Percentiles rank a stretch among this genome's conserved stretches.
phyloP scores from a whole-genome alignment of 768 basidiomycete genomes.

The Favolaschia claudopus region DNA sequence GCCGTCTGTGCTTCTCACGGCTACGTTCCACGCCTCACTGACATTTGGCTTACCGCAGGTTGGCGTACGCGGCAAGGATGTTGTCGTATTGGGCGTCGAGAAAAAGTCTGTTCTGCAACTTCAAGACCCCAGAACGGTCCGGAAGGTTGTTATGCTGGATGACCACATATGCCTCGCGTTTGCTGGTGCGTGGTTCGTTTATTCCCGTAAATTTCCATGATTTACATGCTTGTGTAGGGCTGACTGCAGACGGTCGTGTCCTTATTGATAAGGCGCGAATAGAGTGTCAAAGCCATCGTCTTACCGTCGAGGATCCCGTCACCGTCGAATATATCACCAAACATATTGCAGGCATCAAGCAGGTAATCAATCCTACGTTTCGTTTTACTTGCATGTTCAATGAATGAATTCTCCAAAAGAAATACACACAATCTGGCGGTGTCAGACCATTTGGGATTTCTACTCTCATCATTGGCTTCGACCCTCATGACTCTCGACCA shows the following conservation, averaged over 20 bases:
- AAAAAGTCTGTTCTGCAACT: slow-evolving; percentile 98
- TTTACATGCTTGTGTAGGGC: slow-evolving; percentile 59
- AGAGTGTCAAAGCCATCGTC: slow-evolving; percentile 96
- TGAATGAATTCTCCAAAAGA: not conserved
- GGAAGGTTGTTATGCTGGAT: slow-evolving; percentile 98
- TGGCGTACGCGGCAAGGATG: slow-evolving; percentile 92
- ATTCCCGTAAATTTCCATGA: slow-evolving; percentile 8
- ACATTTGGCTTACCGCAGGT: slow-evolving; percentile 59
- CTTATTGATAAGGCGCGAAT: slow-evolving; percentile 97
- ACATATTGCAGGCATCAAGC: slow-evolving; percentile 98
- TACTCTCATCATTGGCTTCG: slow-evolving; percentile 95
- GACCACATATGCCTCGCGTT: slow-evolving; percentile 98
- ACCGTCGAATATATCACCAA: slow-evolving; percentile 98
- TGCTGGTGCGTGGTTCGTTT: slow-evolving; percentile 71
- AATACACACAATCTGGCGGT: slow-evolving; percentile 92
- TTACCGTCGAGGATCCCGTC: slow-evolving; percentile 98
- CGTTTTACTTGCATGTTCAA: not conserved
- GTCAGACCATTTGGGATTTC: slow-evolving; percentile 98
- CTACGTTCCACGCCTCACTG: slow-evolving; percentile 9
- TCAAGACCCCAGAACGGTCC: slow-evolving; percentile 96
- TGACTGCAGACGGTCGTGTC: slow-evolving; percentile 97
- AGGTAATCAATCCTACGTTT: slow-evolving; percentile 58
- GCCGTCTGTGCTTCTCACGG: slow-evolving; percentile 63
- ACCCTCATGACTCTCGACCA: slow-evolving; percentile 88
- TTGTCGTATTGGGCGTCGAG: slow-evolving; percentile 97